phyloP scores from a whole-genome alignment of 2,329 filamentous ascomycete genomes.

The Trichoderma sp. region DNA sequence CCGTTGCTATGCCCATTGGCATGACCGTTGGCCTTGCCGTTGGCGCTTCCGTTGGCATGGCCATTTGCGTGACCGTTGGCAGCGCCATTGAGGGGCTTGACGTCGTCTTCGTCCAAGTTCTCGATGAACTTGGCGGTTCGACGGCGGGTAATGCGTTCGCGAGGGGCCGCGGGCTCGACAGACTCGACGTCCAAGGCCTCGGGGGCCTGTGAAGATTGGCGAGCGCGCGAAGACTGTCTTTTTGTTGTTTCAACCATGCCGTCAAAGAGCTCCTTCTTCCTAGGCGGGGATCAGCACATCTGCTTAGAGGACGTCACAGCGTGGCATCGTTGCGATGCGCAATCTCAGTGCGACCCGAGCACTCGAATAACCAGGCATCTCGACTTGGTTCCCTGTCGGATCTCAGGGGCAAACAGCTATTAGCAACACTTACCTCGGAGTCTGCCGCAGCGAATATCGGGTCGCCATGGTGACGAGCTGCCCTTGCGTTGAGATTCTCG shows the following conservation, averaged over 20 bases:
- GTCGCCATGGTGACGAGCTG: slow-evolving; percentile 24
- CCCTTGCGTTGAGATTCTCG: background rate
- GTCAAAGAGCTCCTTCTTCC: slow-evolving; percentile 60
- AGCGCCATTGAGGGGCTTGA: slow-evolving; percentile 34
- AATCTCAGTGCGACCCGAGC: background rate
- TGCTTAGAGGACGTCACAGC: background rate
- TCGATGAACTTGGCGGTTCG: slow-evolving; percentile 51
- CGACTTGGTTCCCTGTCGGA: background rate
- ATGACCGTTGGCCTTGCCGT: background rate
- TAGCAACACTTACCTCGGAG: slow-evolving; percentile 28
- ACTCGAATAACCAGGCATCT: background rate
- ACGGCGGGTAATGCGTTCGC: slow-evolving; percentile 39
- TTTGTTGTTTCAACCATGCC: slow-evolving; percentile 58
- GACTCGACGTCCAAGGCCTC: slow-evolving; percentile 48
- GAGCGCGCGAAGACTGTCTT: slow-evolving; percentile 41
- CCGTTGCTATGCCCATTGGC: slow-evolving; percentile 14
- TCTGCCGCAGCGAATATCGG: slow-evolving; percentile 33
- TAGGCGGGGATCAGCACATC: slow-evolving; percentile 26
- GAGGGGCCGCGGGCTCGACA: slow-evolving; percentile 38
- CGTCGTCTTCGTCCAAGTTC: slow-evolving; percentile 39
- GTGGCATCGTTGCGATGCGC: background rate
- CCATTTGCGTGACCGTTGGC: slow-evolving; percentile 21
- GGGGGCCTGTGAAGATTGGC: slow-evolving; percentile 47
- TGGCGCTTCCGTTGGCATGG: slow-evolving; percentile 21
- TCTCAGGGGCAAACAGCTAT: background rate